A percentile compares a stretch with the other conserved stretches of the same genome.
Evolutionary conservation across 2,329 filamentous ascomycete species (phyloP).

Genomic region (Teratosphaeria destructans): DNA sequence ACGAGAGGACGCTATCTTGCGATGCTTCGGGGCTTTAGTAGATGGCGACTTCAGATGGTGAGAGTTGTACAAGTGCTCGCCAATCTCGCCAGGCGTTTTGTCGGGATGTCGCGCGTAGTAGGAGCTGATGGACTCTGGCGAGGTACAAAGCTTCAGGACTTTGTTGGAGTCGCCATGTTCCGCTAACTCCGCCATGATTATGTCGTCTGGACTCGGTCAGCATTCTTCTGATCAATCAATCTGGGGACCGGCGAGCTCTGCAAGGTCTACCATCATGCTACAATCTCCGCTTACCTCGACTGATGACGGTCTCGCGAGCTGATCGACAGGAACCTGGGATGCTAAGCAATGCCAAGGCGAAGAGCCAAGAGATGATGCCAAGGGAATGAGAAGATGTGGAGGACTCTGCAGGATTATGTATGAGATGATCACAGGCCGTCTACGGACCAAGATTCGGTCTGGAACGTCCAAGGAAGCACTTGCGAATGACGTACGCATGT

Average conservation of each 20-base stretch:
- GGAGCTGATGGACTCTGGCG: constrained; percentile 14
- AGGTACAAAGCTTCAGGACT: constrained; percentile 8
- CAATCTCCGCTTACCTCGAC: background rate
- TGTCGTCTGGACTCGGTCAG: background rate
- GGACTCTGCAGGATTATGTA: background rate
- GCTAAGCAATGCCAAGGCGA: background rate
- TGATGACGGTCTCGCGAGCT: background rate
- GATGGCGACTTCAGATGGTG: constrained; percentile 16
- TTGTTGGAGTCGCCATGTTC: background rate
- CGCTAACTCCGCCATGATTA: background rate
- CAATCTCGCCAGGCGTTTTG: constrained; percentile 17
- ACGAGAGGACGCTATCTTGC: constrained; percentile 6
- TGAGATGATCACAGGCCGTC: background rate
- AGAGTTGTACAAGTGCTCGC: constrained; percentile 15
- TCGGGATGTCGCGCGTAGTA: constrained; percentile 14
- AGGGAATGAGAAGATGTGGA: background rate
- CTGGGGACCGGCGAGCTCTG: background rate
- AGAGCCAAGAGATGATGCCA: background rate
- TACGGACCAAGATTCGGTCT: background rate
- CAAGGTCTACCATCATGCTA: background rate
- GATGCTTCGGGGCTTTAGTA: constrained; percentile 8
- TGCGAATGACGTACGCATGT: background rate
- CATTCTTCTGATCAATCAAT: background rate
- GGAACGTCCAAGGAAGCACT: background rate
- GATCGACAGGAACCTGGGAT: background rate